phyloP scores from a whole-genome alignment of 352 stramenopile species.

The Phytopythium chamaehyphon region DNA sequence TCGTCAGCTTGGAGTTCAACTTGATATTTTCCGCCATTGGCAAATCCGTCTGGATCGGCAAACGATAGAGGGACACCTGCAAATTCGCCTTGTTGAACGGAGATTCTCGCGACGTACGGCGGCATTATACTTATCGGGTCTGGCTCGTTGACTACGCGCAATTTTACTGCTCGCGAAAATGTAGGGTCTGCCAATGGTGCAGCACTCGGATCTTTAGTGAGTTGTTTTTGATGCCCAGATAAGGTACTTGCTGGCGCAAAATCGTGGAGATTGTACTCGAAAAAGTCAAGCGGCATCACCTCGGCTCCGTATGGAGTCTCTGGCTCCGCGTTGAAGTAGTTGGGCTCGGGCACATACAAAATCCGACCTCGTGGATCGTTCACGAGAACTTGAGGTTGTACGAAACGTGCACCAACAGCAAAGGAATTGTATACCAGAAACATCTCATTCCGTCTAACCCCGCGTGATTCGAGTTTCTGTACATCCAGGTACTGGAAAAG shows the following conservation, averaged over 20 bases:
- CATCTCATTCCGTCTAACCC: not conserved
- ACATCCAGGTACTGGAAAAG: constrained; percentile 43
- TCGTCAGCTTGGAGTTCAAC: constrained; percentile 38
- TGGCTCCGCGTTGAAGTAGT: constrained; percentile 49
- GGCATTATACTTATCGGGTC: constrained; percentile 45
- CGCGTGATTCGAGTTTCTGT: not conserved
- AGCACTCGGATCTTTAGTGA: constrained; percentile 8
- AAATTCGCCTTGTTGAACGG: constrained; percentile 10
- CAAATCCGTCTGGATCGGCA: constrained; percentile 41
- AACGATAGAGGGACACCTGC: constrained; percentile 43
- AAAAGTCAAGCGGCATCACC: constrained; percentile 18
- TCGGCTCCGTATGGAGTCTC: not conserved
- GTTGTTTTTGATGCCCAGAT: constrained; percentile 1
- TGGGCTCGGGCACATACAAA: constrained; percentile 37
- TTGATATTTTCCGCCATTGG: constrained; percentile 28
- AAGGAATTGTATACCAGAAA: constrained; percentile 6
- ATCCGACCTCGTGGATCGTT: constrained; percentile 24
- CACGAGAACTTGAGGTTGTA: constrained; percentile 8
- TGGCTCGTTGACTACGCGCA: constrained; percentile 47
- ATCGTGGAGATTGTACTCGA: constrained; percentile 31
- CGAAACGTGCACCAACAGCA: constrained; percentile 18
- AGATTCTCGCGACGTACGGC: constrained; percentile 30
- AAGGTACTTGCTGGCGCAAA: not conserved
- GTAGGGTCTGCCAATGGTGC: constrained; percentile 10
- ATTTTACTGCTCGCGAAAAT: constrained; percentile 25